Conservation (phyloP, 371 early-diverging fungal species). For the Umbelopsis sp. region DNA sequence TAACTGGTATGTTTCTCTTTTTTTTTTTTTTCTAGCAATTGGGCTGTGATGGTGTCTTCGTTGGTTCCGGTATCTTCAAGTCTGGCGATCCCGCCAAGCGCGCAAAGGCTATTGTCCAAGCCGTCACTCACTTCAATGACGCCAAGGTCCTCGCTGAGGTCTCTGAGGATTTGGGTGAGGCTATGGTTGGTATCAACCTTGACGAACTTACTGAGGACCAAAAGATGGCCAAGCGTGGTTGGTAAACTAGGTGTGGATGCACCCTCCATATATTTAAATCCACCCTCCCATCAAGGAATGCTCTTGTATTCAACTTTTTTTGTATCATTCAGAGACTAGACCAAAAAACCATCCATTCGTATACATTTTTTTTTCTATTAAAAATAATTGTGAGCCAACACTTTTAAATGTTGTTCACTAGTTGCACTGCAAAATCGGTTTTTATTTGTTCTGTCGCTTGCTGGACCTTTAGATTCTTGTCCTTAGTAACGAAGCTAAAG, state of each 20-base stretch:
- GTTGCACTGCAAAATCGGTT: not conserved
- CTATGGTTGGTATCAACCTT: constrained; percentile 96
- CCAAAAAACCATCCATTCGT: constrained; percentile 12
- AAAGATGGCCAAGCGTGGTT: constrained; percentile 75
- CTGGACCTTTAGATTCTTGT: not conserved
- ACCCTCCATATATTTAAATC: not conserved
- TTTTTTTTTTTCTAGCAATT: constrained; percentile 58
- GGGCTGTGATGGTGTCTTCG: constrained; percentile 97
- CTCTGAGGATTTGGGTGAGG: constrained; percentile 92
- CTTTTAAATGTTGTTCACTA: not conserved
- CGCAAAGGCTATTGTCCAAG: constrained; percentile 95
- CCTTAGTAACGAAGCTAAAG: not conserved
- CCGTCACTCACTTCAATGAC: constrained; percentile 94
- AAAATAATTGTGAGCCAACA: constrained; percentile 9
- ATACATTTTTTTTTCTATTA: constrained; percentile 9
- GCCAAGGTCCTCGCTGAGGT: constrained; percentile 87
- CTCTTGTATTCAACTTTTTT: constrained; percentile 9
- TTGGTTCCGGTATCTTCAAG: constrained; percentile 89
- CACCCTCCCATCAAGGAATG: not conserved
- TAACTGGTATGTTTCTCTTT: constrained; percentile 13
- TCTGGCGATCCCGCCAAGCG: constrained; percentile 96
- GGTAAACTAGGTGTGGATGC: constrained; percentile 50
- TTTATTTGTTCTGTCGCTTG: no score
- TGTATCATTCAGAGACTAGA: constrained; percentile 19
- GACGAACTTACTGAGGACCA: constrained; percentile 70